These are phyloP conservation scores for Ceratobasidium sp. DNA, from an alignment of 1,284 basidiomycete species.

Conservation along the genomic window DNA sequence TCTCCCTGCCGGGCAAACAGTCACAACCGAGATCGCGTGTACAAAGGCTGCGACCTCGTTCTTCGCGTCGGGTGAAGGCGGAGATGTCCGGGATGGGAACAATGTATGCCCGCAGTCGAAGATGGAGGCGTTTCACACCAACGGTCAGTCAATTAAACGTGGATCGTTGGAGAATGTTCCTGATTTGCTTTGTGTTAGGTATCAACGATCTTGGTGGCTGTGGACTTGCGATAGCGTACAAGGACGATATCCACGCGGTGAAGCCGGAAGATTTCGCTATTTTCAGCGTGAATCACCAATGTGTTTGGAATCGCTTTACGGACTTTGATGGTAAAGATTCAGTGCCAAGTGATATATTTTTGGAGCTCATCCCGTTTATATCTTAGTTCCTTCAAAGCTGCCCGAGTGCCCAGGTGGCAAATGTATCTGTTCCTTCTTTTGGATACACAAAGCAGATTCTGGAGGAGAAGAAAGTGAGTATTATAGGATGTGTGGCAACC, in stretches of 20 bases:
- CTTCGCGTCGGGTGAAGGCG: conserved; percentile 33
- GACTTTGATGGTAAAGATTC: conserved; percentile 65
- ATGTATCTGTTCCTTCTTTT: conserved; percentile 79
- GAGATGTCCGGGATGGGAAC: conserved; percentile 63
- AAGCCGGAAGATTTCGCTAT: conserved; percentile 75
- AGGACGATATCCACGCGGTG: conserved; percentile 65
- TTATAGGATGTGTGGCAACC: conserved; percentile 51
- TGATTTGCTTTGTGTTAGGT: conserved; percentile 48
- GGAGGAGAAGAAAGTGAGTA: conserved; percentile 63
- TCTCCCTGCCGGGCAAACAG: conserved; percentile 66
- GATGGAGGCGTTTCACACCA: conserved; percentile 67
- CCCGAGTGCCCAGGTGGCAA: conserved; percentile 74
- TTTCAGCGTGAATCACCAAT: conserved; percentile 78
- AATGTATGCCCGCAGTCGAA: conserved; percentile 66
- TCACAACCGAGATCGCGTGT: conserved; percentile 68
- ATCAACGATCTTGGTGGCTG: conserved; percentile 71
- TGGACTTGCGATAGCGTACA: conserved; percentile 77
- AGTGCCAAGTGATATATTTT: background rate
- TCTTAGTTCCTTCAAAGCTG: conserved; percentile 59
- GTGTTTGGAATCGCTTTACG: conserved; percentile 76
- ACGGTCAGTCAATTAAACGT: conserved; percentile 50
- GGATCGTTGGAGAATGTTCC: background rate
- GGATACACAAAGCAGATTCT: conserved; percentile 65
- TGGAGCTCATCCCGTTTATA: background rate
- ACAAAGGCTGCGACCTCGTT: conserved; percentile 67